Evolutionary conservation across 805 yeast species (phyloP).

Genomic region (Yamadazyma endophytica): DNA sequence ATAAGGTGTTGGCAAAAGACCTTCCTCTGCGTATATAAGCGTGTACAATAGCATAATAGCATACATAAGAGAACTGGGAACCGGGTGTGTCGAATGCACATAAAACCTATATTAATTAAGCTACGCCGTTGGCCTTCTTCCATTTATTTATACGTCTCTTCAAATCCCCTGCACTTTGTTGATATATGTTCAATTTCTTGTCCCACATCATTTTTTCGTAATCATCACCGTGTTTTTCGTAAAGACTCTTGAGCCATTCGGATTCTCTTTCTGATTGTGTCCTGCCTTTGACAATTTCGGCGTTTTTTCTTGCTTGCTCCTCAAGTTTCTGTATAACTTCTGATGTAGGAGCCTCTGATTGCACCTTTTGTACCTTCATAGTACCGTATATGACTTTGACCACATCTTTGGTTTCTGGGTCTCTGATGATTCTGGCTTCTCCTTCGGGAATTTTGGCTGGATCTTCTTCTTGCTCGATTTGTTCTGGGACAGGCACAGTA

Average conservation of each 20-base stretch:
- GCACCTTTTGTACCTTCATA: constrained; percentile 31
- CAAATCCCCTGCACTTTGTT: constrained; percentile 82
- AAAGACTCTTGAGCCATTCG: constrained; percentile 62
- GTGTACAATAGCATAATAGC: background rate
- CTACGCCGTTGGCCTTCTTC: constrained; percentile 49
- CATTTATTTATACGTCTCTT: constrained; percentile 68
- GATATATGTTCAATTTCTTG: constrained; percentile 73
- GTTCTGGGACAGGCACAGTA: constrained; percentile 28
- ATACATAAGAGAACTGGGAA: too few species aligned
- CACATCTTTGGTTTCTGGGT: constrained; percentile 61
- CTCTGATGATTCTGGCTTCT: constrained; percentile 72
- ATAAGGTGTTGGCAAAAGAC: constrained; percentile 27
- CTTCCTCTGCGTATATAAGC: constrained; percentile 21
- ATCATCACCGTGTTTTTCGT: constrained; percentile 82
- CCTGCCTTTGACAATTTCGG: constrained; percentile 50
- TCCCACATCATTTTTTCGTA: constrained; percentile 92
- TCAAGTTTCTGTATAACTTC: constrained; percentile 70
- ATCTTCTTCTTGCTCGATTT: constrained; percentile 42
- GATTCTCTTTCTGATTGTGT: constrained; percentile 67
- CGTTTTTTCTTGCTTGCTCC: constrained; percentile 37
- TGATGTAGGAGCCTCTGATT: constrained; percentile 33
- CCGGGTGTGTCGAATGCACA: too few species aligned
- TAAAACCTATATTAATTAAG: too few species aligned
- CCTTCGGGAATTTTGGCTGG: constrained; percentile 69
- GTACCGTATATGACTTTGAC: constrained; percentile 67